These are phyloP conservation scores for Cladosporium sp. DNA, from an alignment of 2,329 filamentous ascomycete genomes.

Conservation along the genomic window DNA sequence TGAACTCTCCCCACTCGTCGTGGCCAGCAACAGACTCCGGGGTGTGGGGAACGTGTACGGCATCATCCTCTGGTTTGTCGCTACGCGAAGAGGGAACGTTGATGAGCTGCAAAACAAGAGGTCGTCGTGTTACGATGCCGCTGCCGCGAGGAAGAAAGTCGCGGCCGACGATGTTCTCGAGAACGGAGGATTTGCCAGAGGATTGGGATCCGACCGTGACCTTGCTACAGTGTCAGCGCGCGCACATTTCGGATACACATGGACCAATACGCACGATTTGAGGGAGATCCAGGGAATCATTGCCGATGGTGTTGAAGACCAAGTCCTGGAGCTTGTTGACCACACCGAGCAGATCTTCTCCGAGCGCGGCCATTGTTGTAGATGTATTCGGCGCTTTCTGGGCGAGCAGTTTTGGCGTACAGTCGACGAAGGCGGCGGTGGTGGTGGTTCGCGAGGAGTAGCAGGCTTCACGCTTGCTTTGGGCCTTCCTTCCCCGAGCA, in stretches of 20 bases:
- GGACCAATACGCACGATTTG: slow-evolving; percentile 76
- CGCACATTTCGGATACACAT: neutral
- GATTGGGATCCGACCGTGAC: slow-evolving; percentile 98
- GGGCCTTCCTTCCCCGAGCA: slow-evolving; percentile 3
- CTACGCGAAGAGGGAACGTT: slow-evolving; percentile 75
- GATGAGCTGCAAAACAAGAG: slow-evolving; percentile 95
- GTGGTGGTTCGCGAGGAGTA: neutral
- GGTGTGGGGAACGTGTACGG: slow-evolving; percentile 66
- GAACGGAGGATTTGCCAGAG: slow-evolving; percentile 94
- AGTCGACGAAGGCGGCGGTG: neutral
- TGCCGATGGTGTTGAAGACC: slow-evolving; percentile 99
- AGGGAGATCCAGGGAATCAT: slow-evolving; percentile 92
- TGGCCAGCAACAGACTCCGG: slow-evolving; percentile 66
- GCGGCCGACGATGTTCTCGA: slow-evolving; percentile 97
- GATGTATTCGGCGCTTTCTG: neutral
- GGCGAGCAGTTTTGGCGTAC: neutral
- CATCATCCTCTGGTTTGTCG: slow-evolving; percentile 63
- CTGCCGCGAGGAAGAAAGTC: slow-evolving; percentile 95
- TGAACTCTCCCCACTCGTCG: slow-evolving; percentile 87
- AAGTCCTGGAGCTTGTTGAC: slow-evolving; percentile 98
- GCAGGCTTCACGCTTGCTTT: slow-evolving; percentile 5
- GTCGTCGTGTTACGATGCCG: slow-evolving; percentile 91
- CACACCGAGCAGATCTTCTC: slow-evolving; percentile 88
- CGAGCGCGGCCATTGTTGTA: slow-evolving; percentile 75
- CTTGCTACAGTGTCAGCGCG: slow-evolving; percentile 44